Percentiles rank a stretch among this genome's conserved stretches.
Evolutionary conservation across 768 basidiomycete genomes (phyloP).

Genomic region (Auricularia sp.): DNA sequence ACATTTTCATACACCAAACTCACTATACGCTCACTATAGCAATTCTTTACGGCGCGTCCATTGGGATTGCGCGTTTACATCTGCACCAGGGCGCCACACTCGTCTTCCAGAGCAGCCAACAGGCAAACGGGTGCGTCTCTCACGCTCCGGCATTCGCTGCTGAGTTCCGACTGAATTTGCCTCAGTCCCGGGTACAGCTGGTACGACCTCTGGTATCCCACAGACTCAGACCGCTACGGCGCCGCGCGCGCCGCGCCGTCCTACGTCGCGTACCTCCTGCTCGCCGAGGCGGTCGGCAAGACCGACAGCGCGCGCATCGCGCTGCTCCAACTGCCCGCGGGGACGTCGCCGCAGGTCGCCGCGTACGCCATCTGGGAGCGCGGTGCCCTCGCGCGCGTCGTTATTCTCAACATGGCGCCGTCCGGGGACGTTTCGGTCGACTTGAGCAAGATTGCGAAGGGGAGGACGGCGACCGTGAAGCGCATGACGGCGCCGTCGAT

Average conservation of each 20-base stretch:
- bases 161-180: neutral
- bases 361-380: conserved; percentile 24
- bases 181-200: conserved; percentile 7
- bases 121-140: conserved; percentile 19
- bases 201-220: conserved; percentile 26
- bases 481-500: conserved; percentile 21
- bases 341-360: conserved; percentile 14
- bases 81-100: conserved; percentile 26
- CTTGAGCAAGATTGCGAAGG: conserved; percentile 7
- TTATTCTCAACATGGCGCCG: conserved; percentile 14
- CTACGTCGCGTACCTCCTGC: conserved; percentile 23
- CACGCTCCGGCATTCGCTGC: conserved; percentile 11
- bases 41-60: conserved; percentile 18
- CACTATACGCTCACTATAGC: conserved; percentile 5
- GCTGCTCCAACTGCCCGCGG: conserved; percentile 13
- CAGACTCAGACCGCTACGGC: conserved; percentile 17
- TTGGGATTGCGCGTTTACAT: conserved; percentile 23
- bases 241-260: conserved; percentile 19
- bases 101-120: conserved; percentile 21
- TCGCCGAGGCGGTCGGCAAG: conserved; percentile 22
- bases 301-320: conserved; percentile 15
- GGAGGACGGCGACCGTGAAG: conserved; percentile 11
- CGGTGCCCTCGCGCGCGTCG: conserved; percentile 21
- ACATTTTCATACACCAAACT: neutral
- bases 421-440: conserved; percentile 10